Conservation (phyloP, 768 basidiomycete species). For the Collybiopsis luxurians region DNA sequence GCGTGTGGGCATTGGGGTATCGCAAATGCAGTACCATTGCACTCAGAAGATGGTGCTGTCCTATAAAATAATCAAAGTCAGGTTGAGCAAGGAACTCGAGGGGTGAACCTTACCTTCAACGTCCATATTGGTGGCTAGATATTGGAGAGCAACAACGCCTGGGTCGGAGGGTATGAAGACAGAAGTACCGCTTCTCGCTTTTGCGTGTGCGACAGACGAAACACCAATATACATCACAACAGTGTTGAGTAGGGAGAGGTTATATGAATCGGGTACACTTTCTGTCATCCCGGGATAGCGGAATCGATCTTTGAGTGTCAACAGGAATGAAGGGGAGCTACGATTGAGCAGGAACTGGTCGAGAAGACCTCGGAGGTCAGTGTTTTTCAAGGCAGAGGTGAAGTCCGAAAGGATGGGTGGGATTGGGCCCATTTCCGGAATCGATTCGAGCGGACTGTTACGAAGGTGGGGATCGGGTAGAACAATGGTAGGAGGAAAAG, state of each 20-base stretch:
- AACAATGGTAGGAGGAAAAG: constrained; percentile 79
- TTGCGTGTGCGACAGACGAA: constrained; percentile 85
- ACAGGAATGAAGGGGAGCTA: constrained; percentile 65
- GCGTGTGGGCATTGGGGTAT: constrained; percentile 97
- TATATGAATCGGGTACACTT: constrained; percentile 62
- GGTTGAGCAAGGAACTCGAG: neutral
- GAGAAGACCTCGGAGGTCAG: constrained; percentile 74
- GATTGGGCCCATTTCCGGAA: constrained; percentile 89
- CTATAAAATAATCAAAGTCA: constrained; percentile 35
- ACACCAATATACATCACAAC: constrained; percentile 97
- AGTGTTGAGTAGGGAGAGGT: constrained; percentile 87
- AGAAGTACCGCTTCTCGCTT: constrained; percentile 78
- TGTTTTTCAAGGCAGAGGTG: constrained; percentile 73
- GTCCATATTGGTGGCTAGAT: constrained; percentile 81
- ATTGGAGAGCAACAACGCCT: constrained; percentile 81
- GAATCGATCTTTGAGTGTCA: constrained; percentile 79
- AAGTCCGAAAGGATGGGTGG: constrained; percentile 93
- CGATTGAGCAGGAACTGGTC: constrained; percentile 85
- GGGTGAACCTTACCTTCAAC: constrained; percentile 69
- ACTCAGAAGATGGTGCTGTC: constrained; percentile 92
- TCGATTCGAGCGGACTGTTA: constrained; percentile 67
- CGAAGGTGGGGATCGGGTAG: constrained; percentile 88
- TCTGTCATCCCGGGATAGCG: constrained; percentile 47
- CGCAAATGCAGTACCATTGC: constrained; percentile 94
- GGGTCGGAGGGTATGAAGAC: constrained; percentile 81